Conservation (phyloP, 2,329 filamentous ascomycete genomes). For the Paecilomyces formosus region DNA sequence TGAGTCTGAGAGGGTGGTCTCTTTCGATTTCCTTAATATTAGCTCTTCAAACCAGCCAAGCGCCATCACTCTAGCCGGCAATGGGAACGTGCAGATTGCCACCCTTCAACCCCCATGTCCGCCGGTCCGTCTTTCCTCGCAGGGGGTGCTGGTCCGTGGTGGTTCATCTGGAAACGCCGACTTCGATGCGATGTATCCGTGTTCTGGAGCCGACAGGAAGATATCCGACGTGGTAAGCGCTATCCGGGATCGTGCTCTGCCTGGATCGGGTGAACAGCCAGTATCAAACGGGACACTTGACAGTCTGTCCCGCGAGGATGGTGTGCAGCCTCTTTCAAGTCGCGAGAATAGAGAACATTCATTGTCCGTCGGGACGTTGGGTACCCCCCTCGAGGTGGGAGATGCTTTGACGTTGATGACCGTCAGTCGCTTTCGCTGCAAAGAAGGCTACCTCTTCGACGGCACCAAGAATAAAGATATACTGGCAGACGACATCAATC, state of each 20-base stretch:
- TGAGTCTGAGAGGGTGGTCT: slow-evolving; percentile 46
- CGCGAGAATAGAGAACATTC: slow-evolving; percentile 30
- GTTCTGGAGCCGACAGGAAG: slow-evolving; percentile 17
- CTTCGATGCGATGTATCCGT: slow-evolving; percentile 24
- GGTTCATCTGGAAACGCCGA: slow-evolving; percentile 17
- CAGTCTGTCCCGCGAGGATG: neutral
- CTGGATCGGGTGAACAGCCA: slow-evolving; percentile 9
- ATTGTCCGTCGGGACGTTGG: slow-evolving; percentile 21
- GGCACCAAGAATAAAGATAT: slow-evolving; percentile 49
- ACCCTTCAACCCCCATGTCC: slow-evolving; percentile 38
- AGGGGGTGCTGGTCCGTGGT: slow-evolving; percentile 26
- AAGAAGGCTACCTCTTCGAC: slow-evolving; percentile 48
- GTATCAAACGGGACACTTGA: slow-evolving; percentile 4
- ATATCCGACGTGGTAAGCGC: slow-evolving; percentile 21
- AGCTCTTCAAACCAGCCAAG: slow-evolving; percentile 42
- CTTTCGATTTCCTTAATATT: slow-evolving; percentile 54
- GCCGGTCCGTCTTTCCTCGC: slow-evolving; percentile 31
- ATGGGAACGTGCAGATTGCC: slow-evolving; percentile 44
- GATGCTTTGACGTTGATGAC: slow-evolving; percentile 35
- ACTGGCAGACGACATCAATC: slow-evolving; percentile 47
- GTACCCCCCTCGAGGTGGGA: slow-evolving; percentile 22
- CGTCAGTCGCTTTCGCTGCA: slow-evolving; percentile 42
- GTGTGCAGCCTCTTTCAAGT: slow-evolving; percentile 23
- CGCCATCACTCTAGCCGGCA: slow-evolving; percentile 46
- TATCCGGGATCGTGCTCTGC: slow-evolving; percentile 18